phyloP scores from a whole-genome alignment of 495 filamentous ascomycete genomes.

The Niebla homalea region DNA sequence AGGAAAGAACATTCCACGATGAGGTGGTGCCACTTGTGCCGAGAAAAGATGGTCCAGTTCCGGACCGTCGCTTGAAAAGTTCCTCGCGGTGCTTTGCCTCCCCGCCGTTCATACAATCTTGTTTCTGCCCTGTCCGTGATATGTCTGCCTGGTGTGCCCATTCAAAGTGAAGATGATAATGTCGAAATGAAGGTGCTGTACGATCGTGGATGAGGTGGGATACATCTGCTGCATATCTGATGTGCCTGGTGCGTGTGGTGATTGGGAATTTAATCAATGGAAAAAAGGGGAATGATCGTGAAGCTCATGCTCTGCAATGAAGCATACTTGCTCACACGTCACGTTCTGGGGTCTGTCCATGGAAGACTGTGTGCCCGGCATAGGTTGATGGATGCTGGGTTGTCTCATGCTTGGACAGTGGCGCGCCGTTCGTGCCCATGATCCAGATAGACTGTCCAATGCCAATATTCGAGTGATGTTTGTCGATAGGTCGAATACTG shows the following conservation, averaged over 20 bases:
- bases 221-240: not conserved
- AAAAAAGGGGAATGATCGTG: not conserved
- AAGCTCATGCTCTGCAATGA: not conserved
- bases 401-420: slow-evolving; percentile 9
- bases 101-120: too few species aligned
- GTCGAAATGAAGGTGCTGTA: not conserved
- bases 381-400: slow-evolving; percentile 1
- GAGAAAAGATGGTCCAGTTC: too few species aligned
- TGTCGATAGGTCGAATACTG: slow-evolving; percentile 2
- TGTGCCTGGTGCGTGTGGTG: not conserved
- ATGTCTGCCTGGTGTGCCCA: too few species aligned
- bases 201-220: not conserved
- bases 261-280: not conserved
- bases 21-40: too few species aligned
- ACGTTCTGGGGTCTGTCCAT: slow-evolving; percentile 4
- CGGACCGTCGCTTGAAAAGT: too few species aligned
- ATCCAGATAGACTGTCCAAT: not conserved
- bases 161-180: not conserved
- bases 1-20: too few species aligned
- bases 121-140: too few species aligned
- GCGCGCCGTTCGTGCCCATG: slow-evolving; percentile 15
- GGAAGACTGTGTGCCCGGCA: not conserved
- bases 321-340: not conserved
- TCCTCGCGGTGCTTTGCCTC: too few species aligned
- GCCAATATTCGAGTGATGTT: slow-evolving; percentile 1